Evolutionary conservation across 441 rosid genomes (phyloP), one percentile per base, ranked within the genome.

Genomic region (Jatropha multifida): DNA sequence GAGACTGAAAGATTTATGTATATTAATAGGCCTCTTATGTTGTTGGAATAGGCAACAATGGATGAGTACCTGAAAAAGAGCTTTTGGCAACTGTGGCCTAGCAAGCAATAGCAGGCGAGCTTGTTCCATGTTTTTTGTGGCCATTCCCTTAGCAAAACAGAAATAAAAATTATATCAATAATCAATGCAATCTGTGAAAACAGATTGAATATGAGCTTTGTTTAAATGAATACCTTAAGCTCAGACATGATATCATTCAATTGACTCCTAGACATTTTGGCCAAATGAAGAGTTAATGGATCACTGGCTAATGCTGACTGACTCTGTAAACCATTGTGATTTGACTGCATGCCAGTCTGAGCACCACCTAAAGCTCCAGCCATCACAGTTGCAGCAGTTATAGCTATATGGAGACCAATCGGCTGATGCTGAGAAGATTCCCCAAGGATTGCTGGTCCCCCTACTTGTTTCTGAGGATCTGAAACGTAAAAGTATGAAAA

Each of bases 251-350:
- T 81, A 75, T 90, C 99, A 78, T 68, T 85, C 80, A 96, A 89
- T 81, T 93, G 99, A 84, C 74, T 90, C 88, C 94, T 89, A 38
- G 99, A 90, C 95, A 96, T 87, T 76, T 82, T 92, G 65, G 99
- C 97, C 80, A 96, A 82, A 78, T 90, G 93, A 83, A 92, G 91
- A 38, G 98, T 89, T 72, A 96, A 80, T 42, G 98, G 99, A 77
- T 96, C 99, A 84, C 83, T 90, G 41, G 90, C 74, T 73, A 89
- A 76, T 56, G 87, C 84, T 74, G 88, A 79, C 74, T 81, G 92
- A 64, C 75, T 77, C 68, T 68, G 90, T 41, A 86, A 76, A 71
- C 84, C 83, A 85, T 82, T 85, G 80, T 85, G 91, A 74, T 83
- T 84, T 67, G 87, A 83, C 61, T 85, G 89, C 23, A 81, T 70